Percentiles rank a stretch among this genome's conserved stretches.
These are phyloP conservation scores for Plasmodium yoelii DNA, from an alignment of 169 alveolate genomes.

Conservation along the genomic window DNA sequence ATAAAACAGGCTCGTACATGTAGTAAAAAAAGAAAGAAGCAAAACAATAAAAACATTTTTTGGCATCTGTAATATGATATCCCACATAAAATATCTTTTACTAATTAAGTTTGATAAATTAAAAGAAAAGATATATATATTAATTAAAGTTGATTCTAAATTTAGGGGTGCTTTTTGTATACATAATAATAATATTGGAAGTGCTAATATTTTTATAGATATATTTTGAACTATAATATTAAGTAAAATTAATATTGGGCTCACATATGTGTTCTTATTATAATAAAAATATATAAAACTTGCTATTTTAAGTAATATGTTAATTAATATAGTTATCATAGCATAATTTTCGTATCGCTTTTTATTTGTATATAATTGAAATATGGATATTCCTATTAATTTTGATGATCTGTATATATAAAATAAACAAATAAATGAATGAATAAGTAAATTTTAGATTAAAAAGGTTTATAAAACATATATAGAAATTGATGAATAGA, in stretches of 20 bases:
- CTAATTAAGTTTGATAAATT: constrained; percentile 66
- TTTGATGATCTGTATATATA: constrained; percentile 44
- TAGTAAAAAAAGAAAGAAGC: constrained; percentile 61
- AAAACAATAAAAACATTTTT: constrained; percentile 56
- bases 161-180: constrained; percentile 63
- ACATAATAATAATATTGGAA: constrained; percentile 52
- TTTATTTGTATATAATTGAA: constrained; percentile 55
- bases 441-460: too few species aligned
- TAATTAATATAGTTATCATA: constrained; percentile 35
- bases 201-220: constrained; percentile 58
- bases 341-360: constrained; percentile 42
- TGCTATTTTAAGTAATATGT: constrained; percentile 28
- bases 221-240: constrained; percentile 59
- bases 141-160: constrained; percentile 62
- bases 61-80: constrained; percentile 55
- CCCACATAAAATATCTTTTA: constrained; percentile 70
- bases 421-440: too few species aligned
- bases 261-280: constrained; percentile 50
- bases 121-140: constrained; percentile 62
- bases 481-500: too few species aligned
- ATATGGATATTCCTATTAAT: constrained; percentile 56
- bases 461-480: too few species aligned
- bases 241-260: constrained; percentile 53
- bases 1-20: constrained; percentile 55
- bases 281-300: constrained; percentile 49